Evolutionary conservation across 805 yeast species (phyloP), one percentile per base, ranked within the genome.

Genomic region (Pichia cabralensis): DNA sequence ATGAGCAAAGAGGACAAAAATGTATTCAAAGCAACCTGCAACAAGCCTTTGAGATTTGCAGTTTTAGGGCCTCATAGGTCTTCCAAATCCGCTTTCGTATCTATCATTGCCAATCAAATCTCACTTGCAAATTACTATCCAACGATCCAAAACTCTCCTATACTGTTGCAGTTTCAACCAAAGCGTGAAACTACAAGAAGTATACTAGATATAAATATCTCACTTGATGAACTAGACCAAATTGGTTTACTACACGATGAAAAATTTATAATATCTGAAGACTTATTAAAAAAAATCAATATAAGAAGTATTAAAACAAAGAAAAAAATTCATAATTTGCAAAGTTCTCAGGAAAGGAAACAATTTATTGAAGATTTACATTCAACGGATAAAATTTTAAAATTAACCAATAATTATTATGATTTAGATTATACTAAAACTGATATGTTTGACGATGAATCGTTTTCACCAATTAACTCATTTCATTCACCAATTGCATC

Each of bases 111-210:
- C 27, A 53, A 50, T 30, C 43, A 46, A 28, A 49, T 49, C 30
- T 52, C 58, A 1, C 30, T 74, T 32, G 86, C 78, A 39, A 80
- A 80, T 0, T 79, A 81, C 50, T 81, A 81, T 46, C 94, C 92
- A 5, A 81, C 89, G 4, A 61, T 69, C 28, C 69, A 65, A 36
- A 74, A 76, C 38, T 71, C 70, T 4, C 73, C 84, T 18, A 61
- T 74, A 37, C 50, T 80, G 26, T 65, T 76, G 39, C 73, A 72
- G 14, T 80, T 64, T 47, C 52, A 48, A 6, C 76, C 88, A 0
- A 47, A 47, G 13, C 48, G 59, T 11, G 43, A 41, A 1, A 41
- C 51, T 13, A 58, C 74, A 0, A 56, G 65, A 22, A 57, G 69
- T 0, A 44, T 74, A 2, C 41, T 74, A 19, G 78, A 73, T 43